Conservation (phyloP, 2,329 filamentous ascomycete genomes). For the Sclerotinia minor region DNA sequence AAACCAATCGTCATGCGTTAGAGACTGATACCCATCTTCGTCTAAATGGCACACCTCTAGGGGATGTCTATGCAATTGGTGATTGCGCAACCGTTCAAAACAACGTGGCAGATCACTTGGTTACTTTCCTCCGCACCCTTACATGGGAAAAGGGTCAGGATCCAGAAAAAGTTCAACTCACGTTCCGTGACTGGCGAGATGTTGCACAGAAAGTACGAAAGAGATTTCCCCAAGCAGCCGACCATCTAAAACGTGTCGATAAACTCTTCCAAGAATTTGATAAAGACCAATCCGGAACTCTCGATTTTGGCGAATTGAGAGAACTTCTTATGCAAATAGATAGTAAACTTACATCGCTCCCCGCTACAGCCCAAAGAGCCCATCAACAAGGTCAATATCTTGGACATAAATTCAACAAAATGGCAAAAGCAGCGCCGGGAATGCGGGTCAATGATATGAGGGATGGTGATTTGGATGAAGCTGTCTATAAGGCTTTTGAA, state of each 20-base stretch:
- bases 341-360: slow-evolving; percentile 87
- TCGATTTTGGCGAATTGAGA: slow-evolving; percentile 89
- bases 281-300: slow-evolving; percentile 85
- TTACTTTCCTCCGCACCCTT: slow-evolving; percentile 83
- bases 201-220: slow-evolving; percentile 82
- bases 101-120: slow-evolving; percentile 88
- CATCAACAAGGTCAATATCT: slow-evolving; percentile 96
- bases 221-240: slow-evolving; percentile 86
- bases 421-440: slow-evolving; percentile 74
- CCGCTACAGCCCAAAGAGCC: slow-evolving; percentile 92
- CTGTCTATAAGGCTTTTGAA: slow-evolving; percentile 91
- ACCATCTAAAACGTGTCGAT: slow-evolving; percentile 85
- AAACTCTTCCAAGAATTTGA: slow-evolving; percentile 91
- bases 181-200: slow-evolving; percentile 83
- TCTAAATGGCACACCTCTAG: slow-evolving; percentile 81
- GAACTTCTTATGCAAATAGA: slow-evolving; percentile 92
- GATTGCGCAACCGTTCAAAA: slow-evolving; percentile 98
- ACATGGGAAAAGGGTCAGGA: slow-evolving; percentile 92
- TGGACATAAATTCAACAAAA: slow-evolving; percentile 89
- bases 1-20: slow-evolving; percentile 87
- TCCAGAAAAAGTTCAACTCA: slow-evolving; percentile 82
- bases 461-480: slow-evolving; percentile 88
- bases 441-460: slow-evolving; percentile 76
- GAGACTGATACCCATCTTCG: slow-evolving; percentile 95
- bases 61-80: slow-evolving; percentile 94